These are phyloP conservation scores for Pseudogymnoascus sp. DNA, from an alignment of 2,329 filamentous ascomycete genomes.

Conservation along the genomic window DNA sequence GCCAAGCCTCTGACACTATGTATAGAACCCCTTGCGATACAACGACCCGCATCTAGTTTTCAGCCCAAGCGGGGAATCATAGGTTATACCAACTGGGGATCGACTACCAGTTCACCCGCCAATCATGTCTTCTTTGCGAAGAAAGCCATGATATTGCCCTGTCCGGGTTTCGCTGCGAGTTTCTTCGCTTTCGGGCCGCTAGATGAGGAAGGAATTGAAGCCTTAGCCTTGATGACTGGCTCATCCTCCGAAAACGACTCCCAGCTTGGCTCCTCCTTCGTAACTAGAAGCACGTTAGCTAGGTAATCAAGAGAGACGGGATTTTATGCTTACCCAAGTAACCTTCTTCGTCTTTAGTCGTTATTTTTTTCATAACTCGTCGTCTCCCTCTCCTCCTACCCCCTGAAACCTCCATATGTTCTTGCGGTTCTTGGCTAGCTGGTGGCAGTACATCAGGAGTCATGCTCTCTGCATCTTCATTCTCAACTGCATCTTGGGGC, in stretches of 20 bases:
- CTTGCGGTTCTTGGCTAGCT: conserved; percentile 41
- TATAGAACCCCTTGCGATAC: not conserved
- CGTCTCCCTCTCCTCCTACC: conserved; percentile 70
- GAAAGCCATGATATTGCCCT: conserved; percentile 88
- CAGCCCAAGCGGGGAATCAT: not conserved
- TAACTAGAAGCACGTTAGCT: conserved; percentile 49
- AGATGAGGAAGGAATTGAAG: conserved; percentile 29
- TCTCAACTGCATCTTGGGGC: not conserved
- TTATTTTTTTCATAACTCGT: conserved; percentile 81
- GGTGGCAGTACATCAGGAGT: not conserved
- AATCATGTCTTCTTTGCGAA: conserved; percentile 63
- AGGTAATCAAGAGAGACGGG: conserved; percentile 11
- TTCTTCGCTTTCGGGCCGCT: conserved; percentile 49
- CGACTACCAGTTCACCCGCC: not conserved
- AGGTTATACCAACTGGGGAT: not conserved
- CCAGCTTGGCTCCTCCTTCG: conserved; percentile 77
- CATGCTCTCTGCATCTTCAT: conserved; percentile 14
- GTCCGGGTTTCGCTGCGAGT: conserved; percentile 48
- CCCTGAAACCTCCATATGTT: conserved; percentile 44
- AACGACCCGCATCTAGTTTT: not conserved
- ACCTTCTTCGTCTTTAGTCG: conserved; percentile 78
- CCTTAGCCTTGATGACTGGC: conserved; percentile 49
- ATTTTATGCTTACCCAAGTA: conserved; percentile 63
- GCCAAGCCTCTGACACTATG: not conserved
- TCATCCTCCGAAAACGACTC: conserved; percentile 94